Evolutionary conservation across 352 stramenopile species (phyloP).

Genomic region (Pythium vanterpoolii): DNA sequence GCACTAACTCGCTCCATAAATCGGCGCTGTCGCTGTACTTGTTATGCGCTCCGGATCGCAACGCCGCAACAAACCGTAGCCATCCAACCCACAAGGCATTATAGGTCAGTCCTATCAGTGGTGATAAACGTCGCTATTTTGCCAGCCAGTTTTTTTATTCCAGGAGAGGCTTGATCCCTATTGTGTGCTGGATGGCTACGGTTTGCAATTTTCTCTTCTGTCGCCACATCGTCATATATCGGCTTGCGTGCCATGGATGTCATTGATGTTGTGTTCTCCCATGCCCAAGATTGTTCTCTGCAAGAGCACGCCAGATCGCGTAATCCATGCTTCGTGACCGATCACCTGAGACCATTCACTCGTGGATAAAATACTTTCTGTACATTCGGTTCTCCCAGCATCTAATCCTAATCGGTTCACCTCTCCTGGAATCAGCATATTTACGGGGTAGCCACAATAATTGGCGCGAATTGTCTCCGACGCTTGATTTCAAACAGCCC

Average conservation of each 20-base stretch:
- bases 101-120: not conserved
- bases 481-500: conserved; percentile 71
- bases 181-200: no score
- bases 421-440: not conserved
- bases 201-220: not conserved
- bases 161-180: not conserved
- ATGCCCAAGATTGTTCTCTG: conserved; percentile 4
- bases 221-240: not conserved
- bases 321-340: not conserved
- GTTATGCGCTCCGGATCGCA: not conserved
- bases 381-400: not conserved
- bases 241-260: no score
- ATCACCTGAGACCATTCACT: not conserved
- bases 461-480: conserved; percentile 2
- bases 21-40: conserved; percentile 2
- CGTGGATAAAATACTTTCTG: not conserved
- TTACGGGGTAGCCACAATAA: not conserved
- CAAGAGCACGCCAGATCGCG: not conserved
- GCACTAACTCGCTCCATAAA: no score
- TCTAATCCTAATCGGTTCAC: not conserved
- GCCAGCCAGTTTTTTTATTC: no score
- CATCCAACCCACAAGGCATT: conserved; percentile 6
- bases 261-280: no score
- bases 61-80: conserved; percentile 12
- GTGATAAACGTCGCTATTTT: no score